phyloP scores from a whole-genome alignment of 2,329 filamentous ascomycete genomes.

The Trichocomaceae sp. region DNA sequence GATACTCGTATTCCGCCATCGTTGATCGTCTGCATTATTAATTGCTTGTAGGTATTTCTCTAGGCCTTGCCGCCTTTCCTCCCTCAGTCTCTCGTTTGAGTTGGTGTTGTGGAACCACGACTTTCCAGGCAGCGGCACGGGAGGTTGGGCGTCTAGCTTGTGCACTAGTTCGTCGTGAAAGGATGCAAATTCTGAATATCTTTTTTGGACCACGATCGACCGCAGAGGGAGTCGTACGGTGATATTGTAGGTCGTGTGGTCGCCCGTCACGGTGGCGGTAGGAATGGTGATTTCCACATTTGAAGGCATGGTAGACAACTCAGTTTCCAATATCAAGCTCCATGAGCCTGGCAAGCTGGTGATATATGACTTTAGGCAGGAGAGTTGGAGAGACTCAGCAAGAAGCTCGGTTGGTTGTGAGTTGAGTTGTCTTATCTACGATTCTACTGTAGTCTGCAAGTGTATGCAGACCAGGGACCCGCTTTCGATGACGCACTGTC shows the following conservation, averaged over 20 bases:
- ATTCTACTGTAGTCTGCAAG: too few relatives aligned
- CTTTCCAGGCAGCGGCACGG: conserved; percentile 51
- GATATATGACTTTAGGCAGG: background rate
- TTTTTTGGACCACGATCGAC: conserved; percentile 53
- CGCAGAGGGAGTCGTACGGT: conserved; percentile 55
- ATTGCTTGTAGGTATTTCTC: conserved; percentile 55
- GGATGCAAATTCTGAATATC: conserved; percentile 57
- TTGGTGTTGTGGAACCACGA: conserved; percentile 55
- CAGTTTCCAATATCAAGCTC: background rate
- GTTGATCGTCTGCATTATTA: conserved; percentile 48
- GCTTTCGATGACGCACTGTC: conserved; percentile 5
- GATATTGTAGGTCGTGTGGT: conserved; percentile 57
- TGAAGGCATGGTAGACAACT: conserved; percentile 31
- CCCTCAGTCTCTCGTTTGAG: conserved; percentile 50
- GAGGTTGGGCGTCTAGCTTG: conserved; percentile 48
- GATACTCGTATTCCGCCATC: conserved; percentile 52
- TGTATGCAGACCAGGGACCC: too few relatives aligned
- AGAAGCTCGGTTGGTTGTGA: background rate
- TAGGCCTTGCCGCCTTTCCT: conserved; percentile 50
- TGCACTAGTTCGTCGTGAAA: conserved; percentile 49
- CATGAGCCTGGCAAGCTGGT: background rate
- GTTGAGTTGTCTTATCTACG: background rate
- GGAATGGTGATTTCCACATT: conserved; percentile 43
- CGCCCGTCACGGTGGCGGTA: conserved; percentile 42
- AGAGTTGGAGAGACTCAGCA: background rate